These are phyloP conservation scores for Calonectria naviculata DNA, from an alignment of 2,329 filamentous ascomycete species.

Conservation along the genomic window DNA sequence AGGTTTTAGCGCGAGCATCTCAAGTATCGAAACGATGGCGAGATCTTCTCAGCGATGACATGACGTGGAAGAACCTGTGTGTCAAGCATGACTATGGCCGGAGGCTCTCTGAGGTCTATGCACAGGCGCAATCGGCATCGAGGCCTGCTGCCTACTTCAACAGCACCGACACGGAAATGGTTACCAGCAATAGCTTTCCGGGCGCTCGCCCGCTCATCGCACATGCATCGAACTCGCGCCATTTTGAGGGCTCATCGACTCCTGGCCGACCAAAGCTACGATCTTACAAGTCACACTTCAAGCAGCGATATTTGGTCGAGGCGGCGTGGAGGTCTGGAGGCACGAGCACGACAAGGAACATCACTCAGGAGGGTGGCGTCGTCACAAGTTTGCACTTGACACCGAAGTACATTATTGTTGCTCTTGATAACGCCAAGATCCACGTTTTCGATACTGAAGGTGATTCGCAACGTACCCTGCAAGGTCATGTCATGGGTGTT, in stretches of 20 bases:
- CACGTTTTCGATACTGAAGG: constrained; percentile 97
- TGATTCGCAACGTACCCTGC: constrained; percentile 86
- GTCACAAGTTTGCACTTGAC: constrained; percentile 96
- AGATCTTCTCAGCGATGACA: constrained; percentile 93
- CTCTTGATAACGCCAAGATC: constrained; percentile 97
- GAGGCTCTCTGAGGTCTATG: constrained; percentile 63
- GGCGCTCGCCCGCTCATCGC: constrained; percentile 52
- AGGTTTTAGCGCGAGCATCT: constrained; percentile 90
- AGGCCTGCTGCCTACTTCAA: constrained; percentile 46
- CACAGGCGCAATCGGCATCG: constrained; percentile 43
- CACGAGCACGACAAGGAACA: constrained; percentile 84
- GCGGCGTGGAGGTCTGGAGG: constrained; percentile 96
- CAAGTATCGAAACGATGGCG: constrained; percentile 97
- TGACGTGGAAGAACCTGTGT: constrained; percentile 98
- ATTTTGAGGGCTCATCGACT: constrained; percentile 61
- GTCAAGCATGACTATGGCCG: constrained; percentile 91
- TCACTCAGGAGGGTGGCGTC: constrained; percentile 95
- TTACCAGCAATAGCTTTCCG: constrained; percentile 55
- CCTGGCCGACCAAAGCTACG: constrained; percentile 68
- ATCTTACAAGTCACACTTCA: constrained; percentile 97
- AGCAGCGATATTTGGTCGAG: constrained; percentile 96
- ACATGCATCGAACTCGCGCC: constrained; percentile 57
- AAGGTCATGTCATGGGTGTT: constrained; percentile 98
- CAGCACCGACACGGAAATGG: constrained; percentile 50
- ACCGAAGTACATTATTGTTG: constrained; percentile 95